Conservation (phyloP, 331 rosid species). For the Quercus phellos region DNA sequence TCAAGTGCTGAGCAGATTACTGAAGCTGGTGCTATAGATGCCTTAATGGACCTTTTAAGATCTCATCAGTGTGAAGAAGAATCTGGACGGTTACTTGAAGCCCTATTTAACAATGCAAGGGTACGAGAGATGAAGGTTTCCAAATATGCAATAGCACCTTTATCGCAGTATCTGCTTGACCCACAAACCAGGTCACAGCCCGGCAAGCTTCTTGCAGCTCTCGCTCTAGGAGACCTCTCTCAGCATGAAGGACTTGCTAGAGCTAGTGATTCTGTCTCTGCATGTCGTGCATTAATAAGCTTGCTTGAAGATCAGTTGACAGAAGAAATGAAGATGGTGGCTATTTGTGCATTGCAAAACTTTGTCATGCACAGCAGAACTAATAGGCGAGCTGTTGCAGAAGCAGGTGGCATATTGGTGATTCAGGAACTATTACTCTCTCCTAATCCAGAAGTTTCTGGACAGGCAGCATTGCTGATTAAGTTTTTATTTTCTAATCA, state of each 20-base stretch:
- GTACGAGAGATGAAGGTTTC: slow-evolving; percentile 91
- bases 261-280: slow-evolving; percentile 81
- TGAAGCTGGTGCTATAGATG: slow-evolving; percentile 85
- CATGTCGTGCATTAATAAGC: slow-evolving; percentile 88
- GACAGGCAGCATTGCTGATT: slow-evolving; percentile 84
- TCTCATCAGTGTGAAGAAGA: slow-evolving; percentile 96
- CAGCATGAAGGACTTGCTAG: slow-evolving; percentile 86
- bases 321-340: slow-evolving; percentile 93
- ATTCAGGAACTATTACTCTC: slow-evolving; percentile 88
- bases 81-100: slow-evolving; percentile 85
- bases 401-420: slow-evolving; percentile 96
- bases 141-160: slow-evolving; percentile 85
- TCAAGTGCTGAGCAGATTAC: slow-evolving; percentile 86
- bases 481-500: slow-evolving; percentile 90
- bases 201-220: slow-evolving; percentile 90
- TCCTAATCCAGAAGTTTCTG: slow-evolving; percentile 68
- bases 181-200: slow-evolving; percentile 81
- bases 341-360: slow-evolving; percentile 92
- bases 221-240: slow-evolving; percentile 89
- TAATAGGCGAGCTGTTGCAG: slow-evolving; percentile 95
- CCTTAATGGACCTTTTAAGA: slow-evolving; percentile 75
- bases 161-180: slow-evolving; percentile 86
- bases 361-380: slow-evolving; percentile 97
- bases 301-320: slow-evolving; percentile 93
- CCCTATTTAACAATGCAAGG: slow-evolving; percentile 77